Base-by-base conservation (phyloP, 768 basidiomycete genomes). In the Royoungia palumana region DNA sequence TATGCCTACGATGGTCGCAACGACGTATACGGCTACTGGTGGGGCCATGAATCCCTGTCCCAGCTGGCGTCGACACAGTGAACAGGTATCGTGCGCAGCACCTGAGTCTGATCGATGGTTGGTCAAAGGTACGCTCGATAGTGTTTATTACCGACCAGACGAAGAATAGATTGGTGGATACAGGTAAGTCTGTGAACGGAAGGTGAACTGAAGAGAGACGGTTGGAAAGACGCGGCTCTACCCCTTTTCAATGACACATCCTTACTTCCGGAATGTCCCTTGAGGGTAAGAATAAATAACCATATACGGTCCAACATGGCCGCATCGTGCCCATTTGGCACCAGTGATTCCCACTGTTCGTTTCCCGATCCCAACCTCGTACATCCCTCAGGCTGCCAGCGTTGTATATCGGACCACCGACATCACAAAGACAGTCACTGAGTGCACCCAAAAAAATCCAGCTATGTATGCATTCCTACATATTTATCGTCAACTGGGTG, bases 1-100 rank as follows among this genome's bases (percentile, higher is more conserved):
- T 20, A 78, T 68, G 3, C 75, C 68, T 14, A 72, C 74, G 20
- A 83, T 58, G n/a, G 76, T 70, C 8, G 74, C 80, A 21, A 75
- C 64, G 44, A 81, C 73, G 49, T 78, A 78, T 10, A 80, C 74
- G 10, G 70, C 77, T 47, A 57, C 67, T 25, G 61, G 65, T 11
- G 67, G 63, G 17, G 63, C 40, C 66, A 69, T 67, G 8, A 22
- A 6, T 30, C 19, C 42, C 38, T 20, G 32, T 54, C 20, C 39
- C 16, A 44, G 20, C 48, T 48, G 48, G 41, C 39, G 43, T 38
- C 30, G 39, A 47, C 19, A 43, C 46, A 24, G 25, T 37, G 58
- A 37, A 52, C 28, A 16, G 12, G 42, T 21, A 7, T 42, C 41
- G 28, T 50, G 43, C 59, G 50, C 60, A 62, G 59, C 49, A 47